Conservation (phyloP, 2,329 filamentous ascomycete genomes). For the Scedosporium aurantiacum region DNA sequence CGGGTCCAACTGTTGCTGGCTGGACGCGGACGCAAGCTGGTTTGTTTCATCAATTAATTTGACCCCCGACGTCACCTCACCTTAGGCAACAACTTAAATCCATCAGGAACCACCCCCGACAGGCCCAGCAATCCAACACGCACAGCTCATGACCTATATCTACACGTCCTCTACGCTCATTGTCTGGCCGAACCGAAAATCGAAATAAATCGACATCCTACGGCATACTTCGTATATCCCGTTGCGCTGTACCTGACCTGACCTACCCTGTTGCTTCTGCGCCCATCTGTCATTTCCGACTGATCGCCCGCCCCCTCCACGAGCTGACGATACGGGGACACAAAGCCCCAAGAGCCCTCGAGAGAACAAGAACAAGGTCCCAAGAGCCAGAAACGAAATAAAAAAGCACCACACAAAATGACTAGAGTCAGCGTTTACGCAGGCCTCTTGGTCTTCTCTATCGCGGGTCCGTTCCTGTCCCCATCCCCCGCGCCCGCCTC, state of each 20-base stretch:
- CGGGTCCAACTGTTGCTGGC: background rate
- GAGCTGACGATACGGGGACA: too few relatives aligned
- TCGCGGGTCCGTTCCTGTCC: conserved; percentile 1
- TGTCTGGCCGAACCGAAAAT: too few relatives aligned
- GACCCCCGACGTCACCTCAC: background rate
- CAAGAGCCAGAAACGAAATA: background rate
- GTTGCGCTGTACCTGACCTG: too few relatives aligned
- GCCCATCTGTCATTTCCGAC: too few relatives aligned
- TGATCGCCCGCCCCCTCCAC: too few relatives aligned
- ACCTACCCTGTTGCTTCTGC: too few relatives aligned
- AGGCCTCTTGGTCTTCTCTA: conserved; percentile 2
- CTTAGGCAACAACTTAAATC: background rate
- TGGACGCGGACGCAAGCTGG: background rate
- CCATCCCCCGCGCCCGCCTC: background rate
- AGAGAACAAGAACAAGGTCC: background rate
- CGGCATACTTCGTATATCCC: too few relatives aligned
- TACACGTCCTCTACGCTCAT: background rate
- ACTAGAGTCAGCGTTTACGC: conserved; percentile 7
- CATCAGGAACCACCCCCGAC: background rate
- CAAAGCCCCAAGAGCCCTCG: too few relatives aligned
- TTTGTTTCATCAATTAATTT: background rate
- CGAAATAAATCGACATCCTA: too few relatives aligned
- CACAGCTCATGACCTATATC: background rate
- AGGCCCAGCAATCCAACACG: background rate
- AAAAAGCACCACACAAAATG: conserved; percentile 1